Conservation (phyloP, 345 rosid species). For the Eucalyptus marginata region DNA sequence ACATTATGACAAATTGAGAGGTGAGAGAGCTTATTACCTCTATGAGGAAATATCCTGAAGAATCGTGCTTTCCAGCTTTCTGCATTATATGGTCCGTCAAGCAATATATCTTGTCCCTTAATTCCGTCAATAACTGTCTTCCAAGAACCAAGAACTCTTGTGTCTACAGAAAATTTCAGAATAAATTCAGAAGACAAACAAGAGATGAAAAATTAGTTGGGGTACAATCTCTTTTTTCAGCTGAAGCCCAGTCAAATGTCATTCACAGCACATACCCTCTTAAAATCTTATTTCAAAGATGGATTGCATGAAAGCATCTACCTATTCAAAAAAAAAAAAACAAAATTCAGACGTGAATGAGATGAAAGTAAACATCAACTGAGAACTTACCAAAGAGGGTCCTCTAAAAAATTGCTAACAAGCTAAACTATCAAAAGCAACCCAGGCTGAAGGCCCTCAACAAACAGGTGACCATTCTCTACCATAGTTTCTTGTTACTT, state of each 20-base stretch:
- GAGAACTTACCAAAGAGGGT: background rate
- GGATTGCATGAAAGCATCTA: background rate
- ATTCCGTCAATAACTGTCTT: conserved; percentile 49
- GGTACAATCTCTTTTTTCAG: background rate
- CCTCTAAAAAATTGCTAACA: background rate
- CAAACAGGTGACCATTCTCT: background rate
- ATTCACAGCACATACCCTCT: background rate
- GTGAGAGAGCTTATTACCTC: conserved; percentile 30
- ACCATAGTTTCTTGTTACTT: background rate
- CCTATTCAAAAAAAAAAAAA: background rate
- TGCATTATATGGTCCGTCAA: conserved; percentile 62
- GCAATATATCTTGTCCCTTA: conserved; percentile 79
- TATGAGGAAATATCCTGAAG: conserved; percentile 86
- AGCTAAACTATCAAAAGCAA: background rate
- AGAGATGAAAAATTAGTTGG: background rate
- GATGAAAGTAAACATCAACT: background rate
- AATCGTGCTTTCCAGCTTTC: conserved; percentile 55
- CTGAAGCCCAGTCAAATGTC: background rate
- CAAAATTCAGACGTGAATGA: background rate
- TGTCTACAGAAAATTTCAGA: conserved; percentile 17
- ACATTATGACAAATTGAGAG: background rate
- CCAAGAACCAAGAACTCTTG: conserved; percentile 89
- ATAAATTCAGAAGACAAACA: background rate
- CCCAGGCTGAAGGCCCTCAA: background rate
- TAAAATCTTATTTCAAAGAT: background rate